Conservation (phyloP, 306 rosid genomes). For the Gillenia trifoliata region DNA sequence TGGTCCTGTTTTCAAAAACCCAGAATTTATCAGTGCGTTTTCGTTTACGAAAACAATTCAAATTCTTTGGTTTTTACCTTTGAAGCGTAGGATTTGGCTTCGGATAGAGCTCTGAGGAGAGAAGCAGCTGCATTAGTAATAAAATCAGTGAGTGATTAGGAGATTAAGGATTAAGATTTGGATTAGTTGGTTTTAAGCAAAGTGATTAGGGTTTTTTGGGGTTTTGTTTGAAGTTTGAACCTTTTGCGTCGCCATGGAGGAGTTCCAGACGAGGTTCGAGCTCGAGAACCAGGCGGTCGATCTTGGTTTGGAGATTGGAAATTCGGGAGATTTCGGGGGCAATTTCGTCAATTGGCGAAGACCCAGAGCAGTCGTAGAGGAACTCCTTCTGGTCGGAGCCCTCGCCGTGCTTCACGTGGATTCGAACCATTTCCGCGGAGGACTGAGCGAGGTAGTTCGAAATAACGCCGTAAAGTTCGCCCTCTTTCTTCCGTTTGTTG, state of each 20-base stretch:
- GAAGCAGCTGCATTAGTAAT: constrained; percentile 8
- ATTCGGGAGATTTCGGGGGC: constrained; percentile 14
- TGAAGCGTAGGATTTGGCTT: constrained; percentile 21
- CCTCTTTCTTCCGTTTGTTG: neutral
- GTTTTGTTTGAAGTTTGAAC: neutral
- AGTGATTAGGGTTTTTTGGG: neutral
- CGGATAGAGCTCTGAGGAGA: constrained; percentile 22
- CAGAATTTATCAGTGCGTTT: neutral
- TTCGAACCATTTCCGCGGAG: constrained; percentile 9
- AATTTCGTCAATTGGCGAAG: constrained; percentile 12
- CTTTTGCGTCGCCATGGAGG: constrained; percentile 17
- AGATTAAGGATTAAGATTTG: neutral
- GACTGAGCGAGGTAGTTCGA: neutral
- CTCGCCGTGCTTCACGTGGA: constrained; percentile 19
- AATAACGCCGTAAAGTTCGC: neutral
- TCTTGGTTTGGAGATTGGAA: constrained; percentile 20
- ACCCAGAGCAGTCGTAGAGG: constrained; percentile 3
- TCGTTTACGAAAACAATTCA: neutral
- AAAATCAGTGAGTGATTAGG: neutral
- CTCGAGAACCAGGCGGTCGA: constrained; percentile 10
- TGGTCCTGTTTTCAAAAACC: constrained; percentile 11
- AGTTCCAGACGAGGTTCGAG: constrained; percentile 18
- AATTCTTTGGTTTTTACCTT: neutral
- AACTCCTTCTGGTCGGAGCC: constrained; percentile 12
- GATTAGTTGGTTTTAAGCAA: neutral